Conservation (phyloP, 2,329 filamentous ascomycete species). For the Ciborinia camelliae region DNA sequence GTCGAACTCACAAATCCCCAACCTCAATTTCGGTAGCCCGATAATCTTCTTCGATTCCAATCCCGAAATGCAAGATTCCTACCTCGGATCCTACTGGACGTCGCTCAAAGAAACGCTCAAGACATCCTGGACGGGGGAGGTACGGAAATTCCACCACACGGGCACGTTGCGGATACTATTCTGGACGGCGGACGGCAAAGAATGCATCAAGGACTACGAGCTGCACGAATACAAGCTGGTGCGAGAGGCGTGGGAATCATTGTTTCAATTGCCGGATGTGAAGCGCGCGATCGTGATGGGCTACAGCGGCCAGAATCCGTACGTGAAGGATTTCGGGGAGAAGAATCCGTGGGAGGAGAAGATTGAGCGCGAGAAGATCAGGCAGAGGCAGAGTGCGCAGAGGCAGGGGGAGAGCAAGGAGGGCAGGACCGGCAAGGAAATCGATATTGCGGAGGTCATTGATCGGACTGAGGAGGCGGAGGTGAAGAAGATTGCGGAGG, state of each 20-base stretch:
- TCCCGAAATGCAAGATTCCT: conserved; percentile 32
- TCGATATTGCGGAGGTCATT: conserved; percentile 2
- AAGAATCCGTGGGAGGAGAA: conserved; percentile 27
- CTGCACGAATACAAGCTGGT: conserved; percentile 30
- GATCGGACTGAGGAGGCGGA: conserved; percentile 13
- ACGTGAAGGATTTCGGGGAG: conserved; percentile 23
- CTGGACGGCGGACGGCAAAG: conserved; percentile 29
- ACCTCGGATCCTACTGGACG: conserved; percentile 30
- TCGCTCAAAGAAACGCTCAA: conserved; percentile 26
- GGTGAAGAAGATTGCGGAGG: conserved; percentile 15
- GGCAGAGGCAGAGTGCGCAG: conserved; percentile 5
- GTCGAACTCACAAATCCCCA: conserved; percentile 6
- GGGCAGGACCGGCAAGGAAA: conserved; percentile 1
- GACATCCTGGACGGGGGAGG: conserved; percentile 32
- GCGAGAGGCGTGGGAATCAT: conserved; percentile 27
- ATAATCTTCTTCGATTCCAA: conserved; percentile 34
- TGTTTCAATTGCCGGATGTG: conserved; percentile 29
- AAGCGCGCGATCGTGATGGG: conserved; percentile 30
- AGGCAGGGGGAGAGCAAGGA: conserved; percentile 10
- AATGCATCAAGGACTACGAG: conserved; percentile 32
- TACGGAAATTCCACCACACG: conserved; percentile 27
- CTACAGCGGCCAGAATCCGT: conserved; percentile 33
- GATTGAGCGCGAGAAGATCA: conserved; percentile 23
- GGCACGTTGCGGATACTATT: conserved; percentile 32
- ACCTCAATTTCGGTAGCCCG: conserved; percentile 26